Evolutionary conservation across 352 stramenopile species (phyloP), one percentile per base, ranked within the genome.

Genomic region (Phytophthora pluvialis): DNA sequence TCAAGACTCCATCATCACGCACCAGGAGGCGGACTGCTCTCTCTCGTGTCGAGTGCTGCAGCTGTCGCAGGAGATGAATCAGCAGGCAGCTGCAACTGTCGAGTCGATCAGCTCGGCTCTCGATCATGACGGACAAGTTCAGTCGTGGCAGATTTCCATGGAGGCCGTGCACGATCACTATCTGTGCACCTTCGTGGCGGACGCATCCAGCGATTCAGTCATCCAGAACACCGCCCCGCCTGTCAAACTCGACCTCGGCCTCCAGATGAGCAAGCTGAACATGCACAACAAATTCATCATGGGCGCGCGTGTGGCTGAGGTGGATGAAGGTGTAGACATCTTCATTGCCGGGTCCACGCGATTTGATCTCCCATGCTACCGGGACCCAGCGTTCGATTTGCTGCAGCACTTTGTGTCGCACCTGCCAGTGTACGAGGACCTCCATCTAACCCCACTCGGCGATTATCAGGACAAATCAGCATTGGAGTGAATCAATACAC

Each of bases 391-490:
- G 9, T 67, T 86, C 26, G 60, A 85, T 13, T 54, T 91, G n/a
- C 49, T 89, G 7, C 81, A 89, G 43, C 77, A 87, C 38, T 73
- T 93, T 21, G 75, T 78, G 15, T 69, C 66, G 11, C 68, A 79
- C 47, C 47, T 91, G 46, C 78, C 81, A 13, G 72, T 89, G 5
- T 89, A 80, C 38, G 83, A 91, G 56, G 80, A 86, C n/a, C 60
- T 91, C 9, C 70, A 90, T 56, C 45, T 91, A 26, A 55, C 59
- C 26, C 47, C 55, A 18, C 51, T 80, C 28, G 52, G 21, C 10
- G 56, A 70, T 28, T 47, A 21, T 36, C 39, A 64, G 9, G 56
- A 58, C n/a, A 77, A 59, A 29, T 13, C 40, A 43, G 38, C 15
- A 55, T 15, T 40, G 21, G 51, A 64, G 18, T 55, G 35, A 65